These are phyloP conservation scores for Haematococcus lacustris DNA, from an alignment of 139 green algal genomes.

Conservation along the genomic window DNA sequence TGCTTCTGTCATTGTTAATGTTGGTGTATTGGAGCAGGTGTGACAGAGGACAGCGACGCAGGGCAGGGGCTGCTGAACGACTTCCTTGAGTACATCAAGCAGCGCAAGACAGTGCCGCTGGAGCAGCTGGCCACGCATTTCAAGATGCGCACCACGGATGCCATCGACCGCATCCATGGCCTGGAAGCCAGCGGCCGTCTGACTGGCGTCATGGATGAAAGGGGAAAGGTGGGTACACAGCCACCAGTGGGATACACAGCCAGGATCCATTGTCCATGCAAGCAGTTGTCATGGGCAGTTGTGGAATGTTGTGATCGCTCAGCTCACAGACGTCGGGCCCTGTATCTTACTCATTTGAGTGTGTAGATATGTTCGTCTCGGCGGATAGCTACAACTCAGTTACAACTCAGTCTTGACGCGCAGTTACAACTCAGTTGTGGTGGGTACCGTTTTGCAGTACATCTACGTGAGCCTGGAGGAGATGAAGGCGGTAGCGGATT, in stretches of 20 bases:
- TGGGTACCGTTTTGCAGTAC: no score
- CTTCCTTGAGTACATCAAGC: constrained; percentile 58
- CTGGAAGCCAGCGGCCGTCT: constrained; percentile 71
- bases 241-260: no score
- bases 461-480: constrained; percentile 89
- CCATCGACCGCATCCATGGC: constrained; percentile 61
- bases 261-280: no score
- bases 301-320: no score
- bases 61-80: constrained; percentile 46
- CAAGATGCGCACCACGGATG: constrained; percentile 69
- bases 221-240: constrained; percentile 84
- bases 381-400: no score
- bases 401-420: no score
- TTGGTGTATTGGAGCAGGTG: background rate
- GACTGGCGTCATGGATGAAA: constrained; percentile 90
- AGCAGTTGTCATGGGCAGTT: no score
- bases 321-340: no score
- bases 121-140: constrained; percentile 81
- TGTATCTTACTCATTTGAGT: no score
- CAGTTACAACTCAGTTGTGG: no score
- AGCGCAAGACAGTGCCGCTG: constrained; percentile 76
- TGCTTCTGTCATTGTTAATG: background rate
- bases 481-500: constrained; percentile 77
- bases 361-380: no score
- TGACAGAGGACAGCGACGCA: constrained; percentile 6